Evolutionary conservation across 192 early-diverging fungal species (phyloP).

Genomic region (Funneliformis mosseae): DNA sequence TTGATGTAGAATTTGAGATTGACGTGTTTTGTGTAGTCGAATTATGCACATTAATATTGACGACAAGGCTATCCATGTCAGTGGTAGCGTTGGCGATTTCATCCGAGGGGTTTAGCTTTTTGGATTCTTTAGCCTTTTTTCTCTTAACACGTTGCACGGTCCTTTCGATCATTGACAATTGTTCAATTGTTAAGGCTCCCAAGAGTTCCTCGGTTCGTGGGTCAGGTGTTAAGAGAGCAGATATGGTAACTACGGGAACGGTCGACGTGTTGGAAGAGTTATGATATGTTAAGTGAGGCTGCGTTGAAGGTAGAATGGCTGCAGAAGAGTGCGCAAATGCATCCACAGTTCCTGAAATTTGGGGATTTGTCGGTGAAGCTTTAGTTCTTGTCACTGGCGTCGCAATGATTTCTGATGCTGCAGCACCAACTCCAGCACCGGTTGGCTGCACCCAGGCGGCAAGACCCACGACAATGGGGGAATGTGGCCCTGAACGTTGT

Average conservation of each 20-base stretch:
- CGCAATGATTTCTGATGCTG: constrained; percentile 5
- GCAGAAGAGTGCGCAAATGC: neutral
- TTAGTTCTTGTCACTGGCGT: neutral
- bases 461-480: neutral
- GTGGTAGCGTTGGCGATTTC: neutral
- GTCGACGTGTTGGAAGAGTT: neutral
- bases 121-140: constrained; percentile 24
- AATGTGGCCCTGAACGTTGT: neutral
- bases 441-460: constrained; percentile 9
- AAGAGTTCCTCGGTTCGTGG: constrained; percentile 26
- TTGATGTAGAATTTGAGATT: neutral
- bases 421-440: neutral
- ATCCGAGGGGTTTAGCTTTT: constrained; percentile 4
- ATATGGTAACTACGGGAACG: constrained; percentile 13
- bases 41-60: constrained; percentile 4
- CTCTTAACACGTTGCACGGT: constrained; percentile 28
- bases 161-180: constrained; percentile 22
- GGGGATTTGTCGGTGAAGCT: neutral
- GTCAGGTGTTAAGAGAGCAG: constrained; percentile 20
- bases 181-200: constrained; percentile 12
- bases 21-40: neutral
- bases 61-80: neutral
- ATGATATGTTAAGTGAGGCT: neutral
- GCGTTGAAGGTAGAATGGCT: neutral
- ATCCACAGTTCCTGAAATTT: neutral